Evolutionary conservation across 805 yeast species (phyloP), one percentile per base, ranked within the genome.

Genomic region (Metschnikowia gruessii): DNA sequence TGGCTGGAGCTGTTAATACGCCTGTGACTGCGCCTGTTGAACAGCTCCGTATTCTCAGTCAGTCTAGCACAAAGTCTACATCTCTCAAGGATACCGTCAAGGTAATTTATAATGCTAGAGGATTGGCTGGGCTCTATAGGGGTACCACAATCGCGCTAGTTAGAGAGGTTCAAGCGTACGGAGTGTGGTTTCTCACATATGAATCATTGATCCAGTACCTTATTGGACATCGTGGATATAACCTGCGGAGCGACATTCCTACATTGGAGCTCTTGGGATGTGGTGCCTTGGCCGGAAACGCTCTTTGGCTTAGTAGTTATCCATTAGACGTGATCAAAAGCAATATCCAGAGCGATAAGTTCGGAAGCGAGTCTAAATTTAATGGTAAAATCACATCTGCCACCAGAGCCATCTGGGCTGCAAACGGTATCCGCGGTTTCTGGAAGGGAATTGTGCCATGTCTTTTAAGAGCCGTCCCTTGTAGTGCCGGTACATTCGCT

Each of bases 401-500:
- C 12, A 62, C 73, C 1, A 51, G 58, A 21, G 63, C 69, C 31
- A 79, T 79, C 8, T 65, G 71, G 55, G 52, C 51, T 6, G 60
- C 63, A 2, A 72, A 71, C 31, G 85, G 85, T 0, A 51, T 68
- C 4, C 50, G 64, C 11, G 85, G 85, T 0, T 80, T 80, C 60
- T 81, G 85, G 85, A 73, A 76, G 62, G 86, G 86, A 9, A 69
- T 81, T 36, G 76, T 71, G 0, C 86, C 86, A 0, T 77, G 85
- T 18, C 65, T 81, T 35, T 48, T 79, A 3, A 70, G 86, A 56
- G 86, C 86, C 0, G 72, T 79, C 34, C 86, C 86, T 3, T 79
- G 84, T 54, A 75, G 82, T 58, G 87, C 91, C 1, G 87, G 87
- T 13, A 85, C 92, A 0, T 85, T 85, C 70, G 87, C 90, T 2